Evolutionary conservation across 2,329 filamentous ascomycete genomes (phyloP).

Genomic region (Emergomyces pasteurianus): DNA sequence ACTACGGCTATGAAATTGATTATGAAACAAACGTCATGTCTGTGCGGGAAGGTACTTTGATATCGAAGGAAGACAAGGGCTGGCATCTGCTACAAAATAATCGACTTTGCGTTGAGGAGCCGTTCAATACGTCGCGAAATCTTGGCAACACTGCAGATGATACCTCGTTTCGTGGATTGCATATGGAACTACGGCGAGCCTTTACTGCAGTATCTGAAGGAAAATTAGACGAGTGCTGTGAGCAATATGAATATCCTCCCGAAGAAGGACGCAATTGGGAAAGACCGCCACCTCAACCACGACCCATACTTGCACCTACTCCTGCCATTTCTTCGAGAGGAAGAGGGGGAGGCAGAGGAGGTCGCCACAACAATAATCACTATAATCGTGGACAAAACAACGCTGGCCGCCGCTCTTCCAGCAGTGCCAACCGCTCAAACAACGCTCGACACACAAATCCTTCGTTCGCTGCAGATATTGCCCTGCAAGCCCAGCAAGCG

Average conservation of each 20-base stretch:
- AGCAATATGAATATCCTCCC: slow-evolving; percentile 76
- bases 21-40: slow-evolving; percentile 78
- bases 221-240: slow-evolving; percentile 72
- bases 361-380: slow-evolving; percentile 37
- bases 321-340: slow-evolving; percentile 34
- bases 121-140: slow-evolving; percentile 82
- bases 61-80: slow-evolving; percentile 74
- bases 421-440: slow-evolving; percentile 37
- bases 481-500: slow-evolving; percentile 21
- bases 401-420: slow-evolving; percentile 43
- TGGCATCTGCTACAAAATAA: slow-evolving; percentile 76
- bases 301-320: slow-evolving; percentile 38
- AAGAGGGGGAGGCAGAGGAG: slow-evolving; percentile 39
- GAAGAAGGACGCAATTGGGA: slow-evolving; percentile 56
- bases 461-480: slow-evolving; percentile 22
- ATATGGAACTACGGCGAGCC: slow-evolving; percentile 76
- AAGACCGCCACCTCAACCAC: slow-evolving; percentile 44
- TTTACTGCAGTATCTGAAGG: slow-evolving; percentile 70
- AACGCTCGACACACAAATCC: slow-evolving; percentile 29
- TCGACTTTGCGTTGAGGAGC: slow-evolving; percentile 86
- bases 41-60: slow-evolving; percentile 64
- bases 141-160: slow-evolving; percentile 94
- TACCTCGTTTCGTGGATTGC: slow-evolving; percentile 82
- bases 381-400: slow-evolving; percentile 37
- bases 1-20: slow-evolving; percentile 87